These are phyloP conservation scores for Tulasnella calospora DNA, from an alignment of 768 basidiomycete species.

Conservation along the genomic window DNA sequence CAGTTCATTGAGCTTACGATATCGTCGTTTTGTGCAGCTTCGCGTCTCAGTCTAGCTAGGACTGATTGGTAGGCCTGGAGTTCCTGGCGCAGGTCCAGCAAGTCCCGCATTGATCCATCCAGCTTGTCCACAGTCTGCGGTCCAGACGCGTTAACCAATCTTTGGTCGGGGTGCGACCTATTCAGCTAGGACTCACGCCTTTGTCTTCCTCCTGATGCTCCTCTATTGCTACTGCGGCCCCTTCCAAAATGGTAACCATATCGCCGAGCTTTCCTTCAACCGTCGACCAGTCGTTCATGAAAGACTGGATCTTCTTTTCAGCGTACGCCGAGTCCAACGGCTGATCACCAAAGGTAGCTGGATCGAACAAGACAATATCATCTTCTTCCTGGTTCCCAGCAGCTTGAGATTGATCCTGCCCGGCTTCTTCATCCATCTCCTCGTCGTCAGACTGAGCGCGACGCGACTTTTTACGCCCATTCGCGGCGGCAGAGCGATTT, in stretches of 20 bases:
- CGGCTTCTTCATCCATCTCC: constrained; percentile 44
- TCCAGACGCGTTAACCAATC: neutral
- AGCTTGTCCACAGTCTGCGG: constrained; percentile 45
- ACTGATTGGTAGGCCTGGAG: constrained; percentile 52
- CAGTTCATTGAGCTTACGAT: neutral
- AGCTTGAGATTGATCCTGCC: constrained; percentile 28
- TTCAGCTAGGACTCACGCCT: constrained; percentile 29
- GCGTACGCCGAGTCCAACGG: constrained; percentile 55
- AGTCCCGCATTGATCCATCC: constrained; percentile 60
- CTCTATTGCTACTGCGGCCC: constrained; percentile 55
- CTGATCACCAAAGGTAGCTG: constrained; percentile 59
- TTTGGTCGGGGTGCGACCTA: neutral
- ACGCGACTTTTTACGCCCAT: constrained; percentile 2
- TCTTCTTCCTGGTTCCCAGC: constrained; percentile 36
- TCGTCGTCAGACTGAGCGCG: constrained; percentile 28
- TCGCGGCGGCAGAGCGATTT: neutral
- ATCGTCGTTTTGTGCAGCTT: neutral
- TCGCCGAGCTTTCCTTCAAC: constrained; percentile 5
- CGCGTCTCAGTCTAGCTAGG: constrained; percentile 41
- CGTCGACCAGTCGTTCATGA: constrained; percentile 22
- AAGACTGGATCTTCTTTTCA: constrained; percentile 18
- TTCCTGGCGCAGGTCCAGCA: constrained; percentile 62
- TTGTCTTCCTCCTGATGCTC: constrained; percentile 56
- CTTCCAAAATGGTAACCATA: constrained; percentile 40
- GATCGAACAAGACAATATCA: constrained; percentile 48